phyloP scores from a whole-genome alignment of 768 basidiomycete genomes.

The Lactifluus echinatus region DNA sequence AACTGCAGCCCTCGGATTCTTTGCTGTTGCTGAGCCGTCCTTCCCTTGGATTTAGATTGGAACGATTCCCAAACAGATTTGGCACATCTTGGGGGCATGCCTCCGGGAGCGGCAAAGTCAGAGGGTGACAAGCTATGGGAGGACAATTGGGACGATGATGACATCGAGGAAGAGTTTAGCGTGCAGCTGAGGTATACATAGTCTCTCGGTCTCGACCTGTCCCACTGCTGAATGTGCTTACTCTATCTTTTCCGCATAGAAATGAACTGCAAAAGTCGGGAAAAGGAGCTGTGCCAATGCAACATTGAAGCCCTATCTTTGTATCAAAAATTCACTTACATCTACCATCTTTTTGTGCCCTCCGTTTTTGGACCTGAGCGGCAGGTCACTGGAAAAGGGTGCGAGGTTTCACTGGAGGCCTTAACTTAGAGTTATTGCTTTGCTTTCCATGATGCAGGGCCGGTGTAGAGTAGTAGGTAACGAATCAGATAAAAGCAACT shows the following conservation, averaged over 20 bases:
- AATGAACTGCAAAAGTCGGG: conserved; percentile 58
- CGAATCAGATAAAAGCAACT: not conserved
- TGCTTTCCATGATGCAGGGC: not conserved
- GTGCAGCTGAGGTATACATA: conserved; percentile 78
- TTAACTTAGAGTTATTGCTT: not conserved
- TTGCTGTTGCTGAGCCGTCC: not conserved
- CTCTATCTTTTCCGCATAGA: conserved; percentile 29
- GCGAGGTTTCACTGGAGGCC: not conserved
- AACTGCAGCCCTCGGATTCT: too few species aligned
- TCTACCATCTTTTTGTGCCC: not conserved
- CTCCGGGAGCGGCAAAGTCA: conserved; percentile 67
- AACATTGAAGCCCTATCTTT: conserved; percentile 10
- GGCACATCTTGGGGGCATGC: conserved; percentile 64
- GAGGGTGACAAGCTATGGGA: conserved; percentile 95
- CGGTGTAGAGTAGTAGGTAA: not conserved
- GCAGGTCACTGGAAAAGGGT: not conserved
- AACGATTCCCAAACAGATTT: conserved; percentile 79
- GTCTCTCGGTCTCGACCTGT: not conserved
- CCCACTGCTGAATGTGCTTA: not conserved
- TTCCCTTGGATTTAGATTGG: conserved; percentile 50
- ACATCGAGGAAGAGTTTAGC: conserved; percentile 96
- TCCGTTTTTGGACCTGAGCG: not conserved
- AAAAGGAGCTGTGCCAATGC: conserved; percentile 30
- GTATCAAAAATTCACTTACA: not conserved
- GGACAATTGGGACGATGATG: conserved; percentile 99